These are phyloP conservation scores for Candida caryicola DNA, from an alignment of 805 yeast species.

Conservation along the genomic window DNA sequence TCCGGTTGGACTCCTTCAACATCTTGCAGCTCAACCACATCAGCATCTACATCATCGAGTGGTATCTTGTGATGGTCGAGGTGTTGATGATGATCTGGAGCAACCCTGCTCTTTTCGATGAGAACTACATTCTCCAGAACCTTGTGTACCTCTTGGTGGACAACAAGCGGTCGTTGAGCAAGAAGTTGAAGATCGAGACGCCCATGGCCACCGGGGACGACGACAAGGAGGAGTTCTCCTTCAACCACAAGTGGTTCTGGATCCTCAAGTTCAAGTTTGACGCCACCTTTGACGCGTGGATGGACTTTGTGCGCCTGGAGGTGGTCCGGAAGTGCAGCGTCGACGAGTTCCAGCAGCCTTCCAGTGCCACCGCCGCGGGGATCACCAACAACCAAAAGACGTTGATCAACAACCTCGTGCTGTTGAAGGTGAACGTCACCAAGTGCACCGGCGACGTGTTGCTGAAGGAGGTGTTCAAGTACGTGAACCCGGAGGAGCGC, in stretches of 20 bases:
- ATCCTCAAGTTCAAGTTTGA: constrained; percentile 20
- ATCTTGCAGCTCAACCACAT: constrained; percentile 27
- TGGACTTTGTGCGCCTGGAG: constrained; percentile 14
- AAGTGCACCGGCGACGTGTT: constrained; percentile 13
- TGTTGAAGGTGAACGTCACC: constrained; percentile 14
- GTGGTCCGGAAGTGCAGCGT: background rate
- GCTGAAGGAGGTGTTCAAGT: constrained; percentile 11
- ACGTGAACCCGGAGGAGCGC: constrained; percentile 2
- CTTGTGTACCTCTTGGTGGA: constrained; percentile 48
- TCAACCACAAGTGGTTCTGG: constrained; percentile 28
- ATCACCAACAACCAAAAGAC: constrained; percentile 2
- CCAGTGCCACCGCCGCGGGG: background rate
- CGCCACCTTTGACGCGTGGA: constrained; percentile 24
- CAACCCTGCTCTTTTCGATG: constrained; percentile 20
- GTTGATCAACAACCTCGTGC: constrained; percentile 13
- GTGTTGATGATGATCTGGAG: constrained; percentile 29
- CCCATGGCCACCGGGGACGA: background rate
- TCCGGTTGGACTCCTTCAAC: constrained; percentile 25
- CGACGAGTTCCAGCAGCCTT: background rate
- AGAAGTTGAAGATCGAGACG: constrained; percentile 5
- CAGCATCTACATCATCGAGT: constrained; percentile 40
- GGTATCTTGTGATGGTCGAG: constrained; percentile 45
- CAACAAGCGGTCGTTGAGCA: constrained; percentile 14
- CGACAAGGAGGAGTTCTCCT: constrained; percentile 18
- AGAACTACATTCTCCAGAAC: constrained; percentile 42